Conservation (phyloP, 345 rosid species). For the Balakata baccata region DNA sequence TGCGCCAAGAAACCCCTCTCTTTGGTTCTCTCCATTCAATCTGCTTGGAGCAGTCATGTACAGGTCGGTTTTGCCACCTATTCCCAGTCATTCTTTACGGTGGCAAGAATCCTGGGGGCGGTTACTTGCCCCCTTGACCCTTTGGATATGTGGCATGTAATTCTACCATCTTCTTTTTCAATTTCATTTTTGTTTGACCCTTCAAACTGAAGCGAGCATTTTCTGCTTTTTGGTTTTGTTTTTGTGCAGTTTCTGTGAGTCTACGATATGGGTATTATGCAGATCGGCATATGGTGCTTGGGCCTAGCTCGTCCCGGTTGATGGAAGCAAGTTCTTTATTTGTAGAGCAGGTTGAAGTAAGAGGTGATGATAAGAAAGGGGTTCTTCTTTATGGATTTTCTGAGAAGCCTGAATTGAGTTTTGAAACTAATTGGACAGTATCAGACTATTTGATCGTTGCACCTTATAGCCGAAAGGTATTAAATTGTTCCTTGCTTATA, state of each 20-base stretch:
- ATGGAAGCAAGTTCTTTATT: constrained; percentile 50
- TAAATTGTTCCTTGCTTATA: too few relatives aligned
- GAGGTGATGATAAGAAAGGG: constrained; percentile 37
- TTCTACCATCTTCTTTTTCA: constrained; percentile 24
- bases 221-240: neutral
- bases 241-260: constrained; percentile 45
- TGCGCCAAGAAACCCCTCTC: constrained; percentile 5
- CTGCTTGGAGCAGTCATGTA: constrained; percentile 29
- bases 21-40: neutral
- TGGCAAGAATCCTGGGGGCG: constrained; percentile 37
- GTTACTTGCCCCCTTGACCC: constrained; percentile 34
- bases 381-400: constrained; percentile 45
- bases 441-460: constrained; percentile 43
- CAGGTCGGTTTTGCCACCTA: constrained; percentile 27
- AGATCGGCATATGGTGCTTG: constrained; percentile 49
- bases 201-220: constrained; percentile 12
- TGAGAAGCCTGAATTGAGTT: constrained; percentile 45
- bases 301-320: constrained; percentile 58
- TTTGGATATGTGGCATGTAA: constrained; percentile 75
- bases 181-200: neutral
- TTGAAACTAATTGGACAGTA: constrained; percentile 48
- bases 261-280: constrained; percentile 50
- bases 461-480: constrained; percentile 49
- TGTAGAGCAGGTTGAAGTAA: constrained; percentile 42
- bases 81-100: constrained; percentile 21